Conservation (phyloP, 768 basidiomycete genomes). For the Tremella fuciformis region DNA sequence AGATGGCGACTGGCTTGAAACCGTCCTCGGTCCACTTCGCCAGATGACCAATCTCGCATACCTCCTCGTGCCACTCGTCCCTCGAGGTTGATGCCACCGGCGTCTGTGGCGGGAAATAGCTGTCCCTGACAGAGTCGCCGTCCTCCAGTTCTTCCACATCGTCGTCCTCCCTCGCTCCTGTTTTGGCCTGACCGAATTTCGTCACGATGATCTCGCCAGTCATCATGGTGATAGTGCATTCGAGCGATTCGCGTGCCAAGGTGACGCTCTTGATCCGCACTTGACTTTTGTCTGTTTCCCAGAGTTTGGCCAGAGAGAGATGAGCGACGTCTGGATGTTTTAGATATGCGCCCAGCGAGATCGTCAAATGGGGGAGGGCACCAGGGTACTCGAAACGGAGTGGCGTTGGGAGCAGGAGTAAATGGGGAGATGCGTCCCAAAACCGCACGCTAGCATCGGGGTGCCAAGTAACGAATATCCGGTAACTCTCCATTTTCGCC, state of each 20-base stretch:
- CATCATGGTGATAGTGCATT: slow-evolving; percentile 51
- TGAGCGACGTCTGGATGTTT: slow-evolving; percentile 43
- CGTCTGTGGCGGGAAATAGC: slow-evolving; percentile 55
- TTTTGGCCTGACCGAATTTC: slow-evolving; percentile 48
- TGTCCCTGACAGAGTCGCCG: slow-evolving; percentile 59
- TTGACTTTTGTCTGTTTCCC: slow-evolving; percentile 43
- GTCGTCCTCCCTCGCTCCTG: slow-evolving; percentile 15
- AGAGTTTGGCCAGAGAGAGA: slow-evolving; percentile 44
- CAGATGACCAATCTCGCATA: slow-evolving; percentile 60
- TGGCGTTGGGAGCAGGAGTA: slow-evolving; percentile 60
- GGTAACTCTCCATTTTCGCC: slow-evolving; percentile 57
- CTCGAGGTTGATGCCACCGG: slow-evolving; percentile 24
- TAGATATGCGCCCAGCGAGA: slow-evolving; percentile 61
- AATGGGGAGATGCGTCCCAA: slow-evolving; percentile 69
- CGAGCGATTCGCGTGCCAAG: slow-evolving; percentile 51
- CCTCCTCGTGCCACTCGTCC: slow-evolving; percentile 54
- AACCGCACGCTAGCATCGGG: slow-evolving; percentile 66
- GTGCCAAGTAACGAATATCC: slow-evolving; percentile 65
- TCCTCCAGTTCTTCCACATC: slow-evolving; percentile 37
- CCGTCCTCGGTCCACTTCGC: slow-evolving; percentile 53
- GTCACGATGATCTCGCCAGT: slow-evolving; percentile 54
- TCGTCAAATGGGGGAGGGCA: slow-evolving; percentile 62
- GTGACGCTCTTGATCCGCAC: slow-evolving; percentile 51
- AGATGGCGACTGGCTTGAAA: slow-evolving; percentile 64
- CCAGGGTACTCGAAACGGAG: slow-evolving; percentile 65